These are phyloP conservation scores for Mercurialis annua DNA, from an alignment of 345 rosid genomes.

Conservation along the genomic window DNA sequence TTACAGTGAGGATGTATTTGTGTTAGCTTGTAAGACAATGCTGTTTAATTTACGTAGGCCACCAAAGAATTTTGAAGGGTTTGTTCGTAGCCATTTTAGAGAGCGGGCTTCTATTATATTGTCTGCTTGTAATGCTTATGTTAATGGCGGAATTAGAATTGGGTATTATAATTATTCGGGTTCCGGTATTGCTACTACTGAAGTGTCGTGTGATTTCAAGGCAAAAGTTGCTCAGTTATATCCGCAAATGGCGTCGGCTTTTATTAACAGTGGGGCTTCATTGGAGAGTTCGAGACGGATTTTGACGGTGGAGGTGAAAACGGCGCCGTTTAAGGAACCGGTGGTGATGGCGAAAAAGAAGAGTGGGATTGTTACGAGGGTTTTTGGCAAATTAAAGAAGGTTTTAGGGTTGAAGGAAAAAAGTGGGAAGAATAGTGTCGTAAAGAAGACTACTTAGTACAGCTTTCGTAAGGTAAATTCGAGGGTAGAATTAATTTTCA, in stretches of 20 bases:
- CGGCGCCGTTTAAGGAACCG: neutral
- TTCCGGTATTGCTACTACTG: neutral
- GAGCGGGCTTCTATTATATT: conserved; percentile 30
- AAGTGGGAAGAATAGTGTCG: neutral
- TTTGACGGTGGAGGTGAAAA: conserved; percentile 13
- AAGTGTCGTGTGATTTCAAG: conserved; percentile 31
- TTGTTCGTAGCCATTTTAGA: conserved; percentile 39
- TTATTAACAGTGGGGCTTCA: conserved; percentile 29
- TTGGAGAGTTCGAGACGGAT: conserved; percentile 24
- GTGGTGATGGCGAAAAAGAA: neutral
- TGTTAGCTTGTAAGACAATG: conserved; percentile 40
- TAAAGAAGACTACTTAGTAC: neutral
- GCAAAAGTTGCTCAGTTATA: conserved; percentile 25
- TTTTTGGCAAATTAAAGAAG: conserved; percentile 29
- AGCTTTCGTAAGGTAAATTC: neutral
- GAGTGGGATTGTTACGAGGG: conserved; percentile 17
- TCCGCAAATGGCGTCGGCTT: conserved; percentile 24
- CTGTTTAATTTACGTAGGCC: conserved; percentile 24
- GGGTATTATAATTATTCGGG: conserved; percentile 29
- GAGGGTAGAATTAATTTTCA: neutral
- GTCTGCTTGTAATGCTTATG: conserved; percentile 39
- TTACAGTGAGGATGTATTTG: conserved; percentile 39
- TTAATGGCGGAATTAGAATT: conserved; percentile 26
- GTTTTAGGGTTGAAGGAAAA: conserved; percentile 36
- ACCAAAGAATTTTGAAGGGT: conserved; percentile 43